Evolutionary conservation across 2,329 filamentous ascomycete species (phyloP).

Genomic region (Colletotrichum eremochloae): DNA sequence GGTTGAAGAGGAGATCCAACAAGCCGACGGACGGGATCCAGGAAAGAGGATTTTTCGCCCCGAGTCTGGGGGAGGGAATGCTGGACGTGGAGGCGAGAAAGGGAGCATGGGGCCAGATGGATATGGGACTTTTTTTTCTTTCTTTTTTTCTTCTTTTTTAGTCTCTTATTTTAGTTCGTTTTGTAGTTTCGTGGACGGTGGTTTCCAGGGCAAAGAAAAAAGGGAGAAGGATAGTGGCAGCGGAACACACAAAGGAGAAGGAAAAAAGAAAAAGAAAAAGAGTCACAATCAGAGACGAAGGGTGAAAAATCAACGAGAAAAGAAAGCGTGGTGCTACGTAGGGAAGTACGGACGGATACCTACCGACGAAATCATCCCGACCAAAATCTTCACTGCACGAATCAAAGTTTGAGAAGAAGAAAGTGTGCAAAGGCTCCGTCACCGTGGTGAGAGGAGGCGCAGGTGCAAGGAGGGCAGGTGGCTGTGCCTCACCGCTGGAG

Average conservation of each 20-base stretch:
- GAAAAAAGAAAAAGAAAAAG: no score
- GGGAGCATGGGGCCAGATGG: constrained; percentile 23
- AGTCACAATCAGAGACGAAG: neutral
- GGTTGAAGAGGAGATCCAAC: constrained; percentile 18
- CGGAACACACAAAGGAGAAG: no score
- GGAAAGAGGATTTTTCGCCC: constrained; percentile 20
- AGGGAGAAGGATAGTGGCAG: neutral
- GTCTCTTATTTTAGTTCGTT: neutral
- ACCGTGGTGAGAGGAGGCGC: constrained; percentile 18
- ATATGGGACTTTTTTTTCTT: neutral
- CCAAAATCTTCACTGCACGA: neutral
- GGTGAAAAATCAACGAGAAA: neutral
- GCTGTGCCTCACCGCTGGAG: constrained; percentile 34
- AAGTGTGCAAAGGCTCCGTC: constrained; percentile 22
- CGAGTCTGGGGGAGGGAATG: constrained; percentile 16
- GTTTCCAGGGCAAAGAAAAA: constrained; percentile 1
- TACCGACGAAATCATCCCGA: no score
- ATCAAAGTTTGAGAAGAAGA: constrained; percentile 3
- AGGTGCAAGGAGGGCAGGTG: neutral
- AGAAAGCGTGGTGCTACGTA: constrained; percentile 16
- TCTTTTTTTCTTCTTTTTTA: no score
- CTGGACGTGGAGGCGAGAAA: neutral
- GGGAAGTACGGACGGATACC: neutral
- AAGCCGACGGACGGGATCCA: constrained; percentile 16
- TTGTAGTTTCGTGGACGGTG: neutral